phyloP scores from a whole-genome alignment of 345 rosid species.

The Arabidopsis arenosa region DNA sequence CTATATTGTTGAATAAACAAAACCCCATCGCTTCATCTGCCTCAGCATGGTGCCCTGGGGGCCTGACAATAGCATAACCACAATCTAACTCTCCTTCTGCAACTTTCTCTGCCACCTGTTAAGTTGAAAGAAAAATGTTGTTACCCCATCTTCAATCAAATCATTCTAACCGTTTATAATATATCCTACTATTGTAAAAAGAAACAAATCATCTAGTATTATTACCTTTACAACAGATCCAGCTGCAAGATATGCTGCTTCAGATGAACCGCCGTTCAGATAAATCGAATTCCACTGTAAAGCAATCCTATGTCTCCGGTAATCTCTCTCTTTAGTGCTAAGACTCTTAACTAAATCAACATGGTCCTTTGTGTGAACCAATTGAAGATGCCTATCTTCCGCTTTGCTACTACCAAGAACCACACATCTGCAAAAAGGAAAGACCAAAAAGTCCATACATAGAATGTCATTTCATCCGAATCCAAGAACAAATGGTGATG shows the following conservation, averaged over 20 bases:
- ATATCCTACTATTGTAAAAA: not conserved
- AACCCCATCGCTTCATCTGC: constrained; percentile 86
- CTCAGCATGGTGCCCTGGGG: constrained; percentile 99
- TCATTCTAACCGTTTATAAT: constrained; percentile 2
- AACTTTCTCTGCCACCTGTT: constrained; percentile 73
- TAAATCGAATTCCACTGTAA: constrained; percentile 74
- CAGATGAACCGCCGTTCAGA: constrained; percentile 81
- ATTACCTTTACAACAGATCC: constrained; percentile 87
- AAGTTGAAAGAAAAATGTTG: constrained; percentile 20
- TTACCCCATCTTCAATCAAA: not conserved
- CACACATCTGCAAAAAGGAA: constrained; percentile 64
- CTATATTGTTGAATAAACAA: constrained; percentile 95
- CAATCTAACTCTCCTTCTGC: constrained; percentile 81
- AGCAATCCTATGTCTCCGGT: constrained; percentile 58
- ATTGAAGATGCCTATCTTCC: constrained; percentile 58
- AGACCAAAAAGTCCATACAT: constrained; percentile 8
- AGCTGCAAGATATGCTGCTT: constrained; percentile 86
- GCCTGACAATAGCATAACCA: constrained; percentile 91
- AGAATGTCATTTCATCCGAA: not conserved
- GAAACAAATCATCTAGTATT: constrained; percentile 1
- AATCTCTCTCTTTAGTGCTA: constrained; percentile 66
- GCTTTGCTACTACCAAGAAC: constrained; percentile 70
- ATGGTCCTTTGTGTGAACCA: constrained; percentile 71
- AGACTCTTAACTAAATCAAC: constrained; percentile 66
- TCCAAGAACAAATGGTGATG: not conserved